These are phyloP conservation scores for Blepharisma stoltei DNA, from an alignment of 73 alveolate genomes.

Conservation along the genomic window DNA sequence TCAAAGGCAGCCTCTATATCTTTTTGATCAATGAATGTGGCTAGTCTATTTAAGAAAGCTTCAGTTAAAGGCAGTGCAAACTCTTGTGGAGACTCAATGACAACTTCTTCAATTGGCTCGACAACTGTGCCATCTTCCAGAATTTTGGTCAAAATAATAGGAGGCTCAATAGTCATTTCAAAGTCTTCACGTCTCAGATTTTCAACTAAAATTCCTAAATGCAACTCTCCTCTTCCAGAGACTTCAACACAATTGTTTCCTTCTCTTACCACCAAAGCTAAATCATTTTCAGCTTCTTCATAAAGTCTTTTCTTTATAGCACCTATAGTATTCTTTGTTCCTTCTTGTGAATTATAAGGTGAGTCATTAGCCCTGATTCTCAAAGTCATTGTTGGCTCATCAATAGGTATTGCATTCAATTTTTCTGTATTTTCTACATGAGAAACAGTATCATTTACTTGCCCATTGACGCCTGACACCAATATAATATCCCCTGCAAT, in stretches of 20 bases:
- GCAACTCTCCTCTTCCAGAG: slow-evolving; percentile 88
- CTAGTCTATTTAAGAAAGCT: slow-evolving; percentile 65
- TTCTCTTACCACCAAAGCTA: slow-evolving; percentile 59
- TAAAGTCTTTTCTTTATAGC: slow-evolving; percentile 64
- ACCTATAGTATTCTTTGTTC: slow-evolving; percentile 54
- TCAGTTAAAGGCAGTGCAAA: slow-evolving; percentile 61
- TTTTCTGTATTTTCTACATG: slow-evolving; percentile 50
- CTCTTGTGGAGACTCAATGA: slow-evolving; percentile 57
- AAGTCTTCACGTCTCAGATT: slow-evolving; percentile 92
- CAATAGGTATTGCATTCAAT: slow-evolving; percentile 74
- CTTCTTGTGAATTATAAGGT: slow-evolving; percentile 81
- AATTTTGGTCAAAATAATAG: slow-evolving; percentile 59
- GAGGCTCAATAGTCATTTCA: slow-evolving; percentile 80
- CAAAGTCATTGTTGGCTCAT: slow-evolving; percentile 76
- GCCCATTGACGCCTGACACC: slow-evolving; percentile 67
- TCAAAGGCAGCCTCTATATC: no score
- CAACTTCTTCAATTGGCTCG: slow-evolving; percentile 83
- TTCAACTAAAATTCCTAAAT: slow-evolving; percentile 75
- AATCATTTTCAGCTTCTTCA: slow-evolving; percentile 76
- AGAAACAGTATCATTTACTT: slow-evolving; percentile 70
- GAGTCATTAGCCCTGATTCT: slow-evolving; percentile 61
- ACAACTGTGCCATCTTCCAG: slow-evolving; percentile 45
- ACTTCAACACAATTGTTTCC: slow-evolving; percentile 50
- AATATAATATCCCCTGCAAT: slow-evolving; percentile 87
- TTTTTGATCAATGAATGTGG: slow-evolving; percentile 43